Base-by-base conservation (phyloP, 768 basidiomycete species). In the Suillus lakei region DNA sequence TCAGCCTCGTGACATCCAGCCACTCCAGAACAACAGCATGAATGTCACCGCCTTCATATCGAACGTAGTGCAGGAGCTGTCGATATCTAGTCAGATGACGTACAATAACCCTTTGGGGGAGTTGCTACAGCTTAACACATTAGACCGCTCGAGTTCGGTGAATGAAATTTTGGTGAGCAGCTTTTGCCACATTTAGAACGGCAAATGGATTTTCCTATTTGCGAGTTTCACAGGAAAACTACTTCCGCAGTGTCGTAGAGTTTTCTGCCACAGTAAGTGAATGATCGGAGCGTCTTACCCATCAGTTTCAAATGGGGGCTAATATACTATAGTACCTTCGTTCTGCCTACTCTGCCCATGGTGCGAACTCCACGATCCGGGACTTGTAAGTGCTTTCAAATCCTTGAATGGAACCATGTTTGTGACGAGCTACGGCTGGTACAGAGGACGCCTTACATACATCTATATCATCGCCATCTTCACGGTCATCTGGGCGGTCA, bases 191-290 rank as follows among this genome's bases (percentile, higher is more conserved):
- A 6, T 23, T 23, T 15, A 48, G 48, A 26, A n/a, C 1, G 4
- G n/a, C 44, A 44, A 13, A 26, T 15, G 28, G 28, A 12, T 16
- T 50, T 15, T 28, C 48, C 15, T 26, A 50, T 21, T 44, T n/a
- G 21, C 8, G 15, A 16, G 26, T 50, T 26, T 15, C 23, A 50
- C 23, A 64, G 63, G 30, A 58, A 32, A 43, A 36, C 21, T 64
- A 64, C 44, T 64, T 51, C 18, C 53, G 63, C 4, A 41, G 63
- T 18, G 21, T 64, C 26, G 63, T 64, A 26, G 63, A 64, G n/a
- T 64, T 64, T 44, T 55, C 63, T 64, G 63, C 28, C n/a, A 64
- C 63, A 21, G 63, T 64, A 28, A 58, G 51, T 28, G 13, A 50
- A 50, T 15, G 5, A 15, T 16, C 15, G n/a, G n/a, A n/a, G 7